These are phyloP conservation scores for Phoenix roebelenii DNA, from an alignment of 176 grass and related monocot species.

Conservation along the genomic window DNA sequence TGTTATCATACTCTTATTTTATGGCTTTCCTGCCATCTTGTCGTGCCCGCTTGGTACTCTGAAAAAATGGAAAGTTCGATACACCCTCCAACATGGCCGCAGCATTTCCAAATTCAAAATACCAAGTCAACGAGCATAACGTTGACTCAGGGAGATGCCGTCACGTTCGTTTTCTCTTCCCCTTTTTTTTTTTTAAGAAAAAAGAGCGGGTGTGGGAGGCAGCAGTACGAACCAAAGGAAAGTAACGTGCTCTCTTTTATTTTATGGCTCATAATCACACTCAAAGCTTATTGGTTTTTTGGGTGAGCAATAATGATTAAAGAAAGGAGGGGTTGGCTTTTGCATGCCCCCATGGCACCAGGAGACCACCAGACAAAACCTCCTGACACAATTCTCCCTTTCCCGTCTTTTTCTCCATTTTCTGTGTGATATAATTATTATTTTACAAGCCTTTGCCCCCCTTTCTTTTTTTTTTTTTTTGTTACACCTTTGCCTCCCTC, in stretches of 20 bases:
- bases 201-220: too few species aligned
- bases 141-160: conserved; percentile 29
- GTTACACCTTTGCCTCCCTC: too few species aligned
- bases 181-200: background rate
- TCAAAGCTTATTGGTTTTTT: background rate
- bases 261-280: too few species aligned
- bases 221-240: background rate
- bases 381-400: conserved; percentile 3
- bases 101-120: background rate
- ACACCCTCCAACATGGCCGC: too few species aligned
- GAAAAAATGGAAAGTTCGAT: too few species aligned
- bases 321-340: conserved; percentile 5
- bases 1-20: too few species aligned
- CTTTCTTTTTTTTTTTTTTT: too few species aligned
- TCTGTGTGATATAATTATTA: too few species aligned
- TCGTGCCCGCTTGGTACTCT: too few species aligned
- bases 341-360: background rate
- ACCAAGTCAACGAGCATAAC: conserved; percentile 15
- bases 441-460: too few species aligned
- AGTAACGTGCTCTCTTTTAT: background rate
- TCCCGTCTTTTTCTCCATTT: conserved; percentile 7
- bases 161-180: background rate
- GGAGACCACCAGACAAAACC: conserved; percentile 17
- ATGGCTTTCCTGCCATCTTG: too few species aligned
- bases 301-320: conserved; percentile 1